phyloP scores from a whole-genome alignment of 768 basidiomycete species.

The Xerocomus spinulosus region DNA sequence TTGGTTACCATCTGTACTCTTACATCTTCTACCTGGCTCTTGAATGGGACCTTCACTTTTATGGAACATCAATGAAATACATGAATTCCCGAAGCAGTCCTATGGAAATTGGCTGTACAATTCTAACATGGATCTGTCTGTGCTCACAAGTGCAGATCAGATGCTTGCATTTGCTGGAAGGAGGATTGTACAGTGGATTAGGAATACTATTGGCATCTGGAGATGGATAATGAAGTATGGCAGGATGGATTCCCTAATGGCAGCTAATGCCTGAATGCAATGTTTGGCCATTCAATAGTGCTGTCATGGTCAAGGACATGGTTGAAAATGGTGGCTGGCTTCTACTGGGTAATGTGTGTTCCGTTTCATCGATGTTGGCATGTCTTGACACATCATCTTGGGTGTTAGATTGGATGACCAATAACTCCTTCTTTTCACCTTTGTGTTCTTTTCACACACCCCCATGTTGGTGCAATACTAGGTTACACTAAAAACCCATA shows the following conservation, averaged over 20 bases:
- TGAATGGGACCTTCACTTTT: conserved; percentile 25
- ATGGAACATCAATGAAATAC: conserved; percentile 20
- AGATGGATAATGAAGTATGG: conserved; percentile 41
- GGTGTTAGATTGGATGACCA: conserved; percentile 60
- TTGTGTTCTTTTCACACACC: conserved; percentile 63
- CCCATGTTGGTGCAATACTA: conserved; percentile 63
- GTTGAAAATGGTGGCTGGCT: conserved; percentile 72
- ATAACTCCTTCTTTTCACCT: conserved; percentile 70
- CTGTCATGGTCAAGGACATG: conserved; percentile 48
- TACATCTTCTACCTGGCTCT: conserved; percentile 19
- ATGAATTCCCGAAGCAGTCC: conserved; percentile 34
- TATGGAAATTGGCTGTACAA: conserved; percentile 40
- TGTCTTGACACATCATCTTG: neutral
- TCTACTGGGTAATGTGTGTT: conserved; percentile 51
- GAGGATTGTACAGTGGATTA: conserved; percentile 60
- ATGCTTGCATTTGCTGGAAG: conserved; percentile 50
- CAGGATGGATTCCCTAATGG: conserved; percentile 59
- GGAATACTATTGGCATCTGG: conserved; percentile 63
- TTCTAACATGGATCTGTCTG: conserved; percentile 30
- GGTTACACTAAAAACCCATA: too few species aligned
- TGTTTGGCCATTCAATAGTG: conserved; percentile 37
- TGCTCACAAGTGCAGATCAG: conserved; percentile 39
- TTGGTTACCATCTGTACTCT: conserved; percentile 26
- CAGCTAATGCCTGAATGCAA: conserved; percentile 42
- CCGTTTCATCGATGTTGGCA: neutral